These are phyloP conservation scores for Escallonia herrerae DNA, from an alignment of 129 eudicot genomes.

Conservation along the genomic window DNA sequence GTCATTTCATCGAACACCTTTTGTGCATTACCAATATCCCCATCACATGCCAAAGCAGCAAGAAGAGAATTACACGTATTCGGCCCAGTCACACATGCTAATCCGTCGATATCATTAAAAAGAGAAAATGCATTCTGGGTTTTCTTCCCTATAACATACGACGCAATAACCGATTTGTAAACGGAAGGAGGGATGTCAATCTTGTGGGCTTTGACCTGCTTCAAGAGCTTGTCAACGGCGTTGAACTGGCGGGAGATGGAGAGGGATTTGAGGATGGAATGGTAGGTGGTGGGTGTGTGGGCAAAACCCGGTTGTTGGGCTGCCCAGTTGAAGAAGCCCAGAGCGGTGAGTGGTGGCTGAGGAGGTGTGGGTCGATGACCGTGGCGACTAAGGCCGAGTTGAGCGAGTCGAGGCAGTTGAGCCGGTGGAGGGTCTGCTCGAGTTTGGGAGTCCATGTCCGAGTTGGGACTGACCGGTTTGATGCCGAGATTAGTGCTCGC, in stretches of 20 bases:
- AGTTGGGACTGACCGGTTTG: slow-evolving; percentile 29
- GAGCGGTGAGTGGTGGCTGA: slow-evolving; percentile 69
- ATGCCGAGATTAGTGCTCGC: slow-evolving; percentile 53
- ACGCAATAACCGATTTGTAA: slow-evolving; percentile 34
- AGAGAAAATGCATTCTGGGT: slow-evolving; percentile 44
- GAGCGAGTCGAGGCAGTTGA: slow-evolving; percentile 57
- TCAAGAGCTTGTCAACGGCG: slow-evolving; percentile 46
- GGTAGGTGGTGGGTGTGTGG: slow-evolving; percentile 27
- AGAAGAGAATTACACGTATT: slow-evolving; percentile 51
- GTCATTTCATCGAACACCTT: slow-evolving; percentile 80
- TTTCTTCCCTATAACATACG: slow-evolving; percentile 31
- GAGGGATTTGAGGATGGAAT: slow-evolving; percentile 39
- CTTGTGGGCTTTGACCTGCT: slow-evolving; percentile 25
- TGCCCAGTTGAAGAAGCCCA: slow-evolving; percentile 94
- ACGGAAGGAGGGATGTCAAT: slow-evolving; percentile 35
- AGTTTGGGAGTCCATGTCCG: slow-evolving; percentile 58
- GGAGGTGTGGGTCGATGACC: slow-evolving; percentile 11
- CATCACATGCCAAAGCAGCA: slow-evolving; percentile 46
- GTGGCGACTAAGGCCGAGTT: slow-evolving; percentile 49
- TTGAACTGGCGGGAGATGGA: slow-evolving; percentile 58
- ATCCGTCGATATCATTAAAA: slow-evolving; percentile 21
- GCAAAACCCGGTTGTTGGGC: slow-evolving; percentile 78
- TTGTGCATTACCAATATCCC: slow-evolving; percentile 32
- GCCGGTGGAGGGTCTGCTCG: slow-evolving; percentile 67
- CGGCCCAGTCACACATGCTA: slow-evolving; percentile 30